These are phyloP conservation scores for Phaffia rhodozyma DNA, from an alignment of 1,284 basidiomycete genomes.

Conservation along the genomic window DNA sequence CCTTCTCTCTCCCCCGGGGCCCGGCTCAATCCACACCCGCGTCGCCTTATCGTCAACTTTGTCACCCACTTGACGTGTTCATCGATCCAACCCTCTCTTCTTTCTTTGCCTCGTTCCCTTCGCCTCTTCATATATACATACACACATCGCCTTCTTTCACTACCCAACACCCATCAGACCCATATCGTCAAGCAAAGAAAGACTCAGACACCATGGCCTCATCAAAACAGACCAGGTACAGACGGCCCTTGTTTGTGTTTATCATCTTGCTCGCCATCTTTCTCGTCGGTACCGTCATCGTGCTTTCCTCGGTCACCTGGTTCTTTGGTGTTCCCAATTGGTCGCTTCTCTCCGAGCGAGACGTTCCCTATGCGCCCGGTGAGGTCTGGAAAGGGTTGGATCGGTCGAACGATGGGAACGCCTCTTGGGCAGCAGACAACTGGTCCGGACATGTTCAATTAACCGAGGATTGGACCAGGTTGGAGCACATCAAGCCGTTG, in stretches of 20 bases:
- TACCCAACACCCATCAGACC: not conserved
- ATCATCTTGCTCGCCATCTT: slow-evolving; percentile 70
- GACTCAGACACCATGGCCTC: not conserved
- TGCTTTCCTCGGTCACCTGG: slow-evolving; percentile 79
- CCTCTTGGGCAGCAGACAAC: slow-evolving; percentile 15
- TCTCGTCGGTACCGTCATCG: slow-evolving; percentile 78
- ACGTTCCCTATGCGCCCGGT: slow-evolving; percentile 47
- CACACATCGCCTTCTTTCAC: not conserved
- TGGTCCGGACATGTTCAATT: slow-evolving; percentile 16
- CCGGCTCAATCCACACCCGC: no score
- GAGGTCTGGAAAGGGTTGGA: slow-evolving; percentile 22
- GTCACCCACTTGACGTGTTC: no score
- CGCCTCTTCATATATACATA: not conserved
- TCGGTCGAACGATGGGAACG: slow-evolving; percentile 18
- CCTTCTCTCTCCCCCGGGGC: no score
- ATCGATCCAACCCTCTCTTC: not conserved
- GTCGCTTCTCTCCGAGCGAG: slow-evolving; percentile 66
- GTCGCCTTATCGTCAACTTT: no score
- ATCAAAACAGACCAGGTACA: not conserved
- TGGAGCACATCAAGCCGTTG: slow-evolving; percentile 9
- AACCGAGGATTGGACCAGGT: slow-evolving; percentile 9
- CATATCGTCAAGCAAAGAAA: no score
- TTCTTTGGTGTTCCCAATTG: slow-evolving; percentile 71
- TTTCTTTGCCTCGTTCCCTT: not conserved
- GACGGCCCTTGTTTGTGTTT: slow-evolving; percentile 46